phyloP scores from a whole-genome alignment of 2,329 filamentous ascomycete species.

The Septoria linicola region DNA sequence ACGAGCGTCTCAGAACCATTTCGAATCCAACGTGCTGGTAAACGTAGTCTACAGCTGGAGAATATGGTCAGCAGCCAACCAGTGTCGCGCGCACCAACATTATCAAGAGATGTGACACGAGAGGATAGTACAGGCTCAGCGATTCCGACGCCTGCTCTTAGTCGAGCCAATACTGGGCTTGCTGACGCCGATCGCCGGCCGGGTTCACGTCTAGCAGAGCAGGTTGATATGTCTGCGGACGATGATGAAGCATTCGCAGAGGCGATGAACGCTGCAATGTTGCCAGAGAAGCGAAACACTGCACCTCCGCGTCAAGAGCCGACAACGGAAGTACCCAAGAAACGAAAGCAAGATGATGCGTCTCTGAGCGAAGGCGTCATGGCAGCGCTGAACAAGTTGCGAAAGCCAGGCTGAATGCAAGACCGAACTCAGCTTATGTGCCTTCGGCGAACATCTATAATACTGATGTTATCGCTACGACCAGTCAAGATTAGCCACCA shows the following conservation, averaged over 20 bases:
- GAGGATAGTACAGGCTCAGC: conserved; percentile 19
- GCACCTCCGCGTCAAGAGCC: not conserved
- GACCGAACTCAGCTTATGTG: too few relatives aligned
- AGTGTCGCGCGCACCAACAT: conserved; percentile 26
- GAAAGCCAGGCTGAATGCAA: conserved; percentile 38
- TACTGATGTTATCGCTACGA: conserved; percentile 8
- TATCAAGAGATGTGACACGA: conserved; percentile 32
- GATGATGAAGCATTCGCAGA: conserved; percentile 50
- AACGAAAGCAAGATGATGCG: conserved; percentile 44
- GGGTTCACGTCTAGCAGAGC: conserved; percentile 36
- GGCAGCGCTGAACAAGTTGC: conserved; percentile 57
- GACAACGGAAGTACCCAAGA: conserved; percentile 26
- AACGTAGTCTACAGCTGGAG: conserved; percentile 45
- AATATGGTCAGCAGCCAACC: conserved; percentile 33
- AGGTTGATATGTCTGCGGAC: conserved; percentile 35
- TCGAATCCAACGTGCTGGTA: conserved; percentile 69
- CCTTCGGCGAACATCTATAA: not conserved
- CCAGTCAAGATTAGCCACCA: conserved; percentile 34
- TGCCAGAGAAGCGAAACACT: conserved; percentile 9
- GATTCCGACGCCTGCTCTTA: conserved; percentile 11
- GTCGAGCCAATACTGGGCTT: conserved; percentile 26
- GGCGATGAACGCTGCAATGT: conserved; percentile 27
- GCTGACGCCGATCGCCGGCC: conserved; percentile 42
- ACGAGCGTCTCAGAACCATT: conserved; percentile 82
- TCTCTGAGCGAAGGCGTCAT: conserved; percentile 58